Percentiles rank a stretch among this genome's conserved stretches.
phyloP scores from a whole-genome alignment of 2,329 filamentous ascomycete species.

The Byssochlamys sp. region DNA sequence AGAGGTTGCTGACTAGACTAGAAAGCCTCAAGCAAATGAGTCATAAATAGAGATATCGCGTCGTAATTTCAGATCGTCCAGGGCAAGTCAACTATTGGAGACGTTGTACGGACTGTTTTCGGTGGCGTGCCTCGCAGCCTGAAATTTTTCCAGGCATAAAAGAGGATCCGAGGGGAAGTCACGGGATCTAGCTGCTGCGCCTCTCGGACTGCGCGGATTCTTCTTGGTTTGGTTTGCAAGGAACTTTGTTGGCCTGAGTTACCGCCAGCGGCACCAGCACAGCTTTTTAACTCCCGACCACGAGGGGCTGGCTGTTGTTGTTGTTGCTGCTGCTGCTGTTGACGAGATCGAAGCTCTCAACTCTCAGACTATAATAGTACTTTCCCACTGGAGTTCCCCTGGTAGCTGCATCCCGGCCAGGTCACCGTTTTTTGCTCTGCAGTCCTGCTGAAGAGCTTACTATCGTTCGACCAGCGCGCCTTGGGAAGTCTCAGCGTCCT shows the following conservation, averaged over 20 bases:
- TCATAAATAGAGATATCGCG: not conserved
- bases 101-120: not conserved
- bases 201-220: not conserved
- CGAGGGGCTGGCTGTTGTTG: not conserved
- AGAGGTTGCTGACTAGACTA: not conserved
- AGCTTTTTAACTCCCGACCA: not conserved
- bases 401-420: not conserved
- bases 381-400: not conserved
- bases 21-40: not conserved
- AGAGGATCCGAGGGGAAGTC: not conserved
- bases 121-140: not conserved
- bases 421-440: not conserved
- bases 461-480: not conserved
- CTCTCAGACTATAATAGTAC: not conserved
- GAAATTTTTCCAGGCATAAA: not conserved
- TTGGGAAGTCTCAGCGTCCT: not conserved
- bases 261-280: not conserved
- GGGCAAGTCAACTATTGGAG: not conserved
- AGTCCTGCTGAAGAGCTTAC: not conserved
- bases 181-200: not conserved
- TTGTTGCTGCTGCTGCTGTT: too few relatives aligned
- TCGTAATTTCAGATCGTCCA: not conserved
- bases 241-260: not conserved
- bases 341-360: not conserved
- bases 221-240: not conserved